A percentile compares a stretch with the other conserved stretches of the same genome.
Conservation (phyloP, 2,329 filamentous ascomycete species). For the Amphichorda felina region DNA sequence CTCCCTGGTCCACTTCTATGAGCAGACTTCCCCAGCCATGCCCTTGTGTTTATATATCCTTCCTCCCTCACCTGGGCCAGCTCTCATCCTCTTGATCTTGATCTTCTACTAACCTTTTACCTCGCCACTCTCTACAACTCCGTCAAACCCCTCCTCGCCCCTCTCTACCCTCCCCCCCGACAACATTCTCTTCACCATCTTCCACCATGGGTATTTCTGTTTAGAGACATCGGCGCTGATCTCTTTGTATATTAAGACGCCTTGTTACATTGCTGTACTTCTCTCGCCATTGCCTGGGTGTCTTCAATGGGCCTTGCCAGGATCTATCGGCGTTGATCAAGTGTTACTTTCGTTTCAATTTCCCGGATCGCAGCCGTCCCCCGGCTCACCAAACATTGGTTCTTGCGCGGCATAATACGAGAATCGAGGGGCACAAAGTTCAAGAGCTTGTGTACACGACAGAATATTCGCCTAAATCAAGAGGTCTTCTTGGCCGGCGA, state of each 20-base stretch:
- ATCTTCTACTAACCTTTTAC: not conserved
- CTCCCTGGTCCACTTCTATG: not conserved
- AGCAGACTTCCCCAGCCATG: not conserved
- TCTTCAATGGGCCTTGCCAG: not conserved
- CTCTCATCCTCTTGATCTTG: not conserved
- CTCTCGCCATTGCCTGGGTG: not conserved
- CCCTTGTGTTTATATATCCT: constrained; percentile 1
- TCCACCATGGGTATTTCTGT: not conserved
- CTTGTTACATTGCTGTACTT: not conserved
- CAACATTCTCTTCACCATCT: not conserved
- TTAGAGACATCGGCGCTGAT: not conserved
- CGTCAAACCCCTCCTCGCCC: not conserved
- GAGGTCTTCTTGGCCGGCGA: too few relatives aligned
- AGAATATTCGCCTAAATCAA: too few relatives aligned
- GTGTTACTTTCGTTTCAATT: too few relatives aligned
- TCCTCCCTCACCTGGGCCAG: not conserved
- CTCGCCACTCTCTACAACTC: too few relatives aligned
- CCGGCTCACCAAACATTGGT: too few relatives aligned
- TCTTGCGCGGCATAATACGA: not conserved
- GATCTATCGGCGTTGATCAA: not conserved
- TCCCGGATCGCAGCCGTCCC: too few relatives aligned
- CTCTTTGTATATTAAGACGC: not conserved
- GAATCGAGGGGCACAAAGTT: not conserved
- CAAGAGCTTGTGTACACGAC: too few relatives aligned
- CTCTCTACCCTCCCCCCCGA: not conserved